Conservation (phyloP, 441 rosid genomes). For the Kokia cookei region DNA sequence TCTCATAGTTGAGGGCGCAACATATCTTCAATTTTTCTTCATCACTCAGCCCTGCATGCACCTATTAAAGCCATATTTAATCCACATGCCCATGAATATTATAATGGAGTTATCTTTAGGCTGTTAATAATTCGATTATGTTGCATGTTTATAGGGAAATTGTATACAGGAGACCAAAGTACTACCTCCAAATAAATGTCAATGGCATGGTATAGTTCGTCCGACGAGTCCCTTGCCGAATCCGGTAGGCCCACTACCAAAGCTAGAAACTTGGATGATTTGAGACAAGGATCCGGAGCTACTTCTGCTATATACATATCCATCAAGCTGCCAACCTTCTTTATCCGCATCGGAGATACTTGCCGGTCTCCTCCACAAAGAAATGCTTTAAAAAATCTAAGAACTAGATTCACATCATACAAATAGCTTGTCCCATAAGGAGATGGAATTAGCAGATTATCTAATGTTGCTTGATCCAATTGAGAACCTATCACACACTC, state of each 20-base stretch:
- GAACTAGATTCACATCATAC: slow-evolving; percentile 67
- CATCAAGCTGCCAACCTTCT: slow-evolving; percentile 60
- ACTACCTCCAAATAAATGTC: slow-evolving; percentile 81
- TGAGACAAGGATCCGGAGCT: slow-evolving; percentile 78
- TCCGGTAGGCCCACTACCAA: slow-evolving; percentile 53
- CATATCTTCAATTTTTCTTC: slow-evolving; percentile 56
- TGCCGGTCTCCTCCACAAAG: slow-evolving; percentile 25
- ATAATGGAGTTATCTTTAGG: not conserved
- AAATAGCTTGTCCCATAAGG: slow-evolving; percentile 39
- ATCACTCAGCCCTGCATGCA: slow-evolving; percentile 53
- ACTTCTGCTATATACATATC: slow-evolving; percentile 77
- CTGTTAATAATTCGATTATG: not conserved
- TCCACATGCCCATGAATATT: not conserved
- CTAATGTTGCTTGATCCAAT: slow-evolving; percentile 69
- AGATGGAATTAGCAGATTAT: slow-evolving; percentile 73
- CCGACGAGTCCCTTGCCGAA: slow-evolving; percentile 51
- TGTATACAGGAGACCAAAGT: not conserved
- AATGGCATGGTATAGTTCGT: slow-evolving; percentile 51
- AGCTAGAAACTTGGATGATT: slow-evolving; percentile 59
- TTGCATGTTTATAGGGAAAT: not conserved
- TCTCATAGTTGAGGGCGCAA: slow-evolving; percentile 47
- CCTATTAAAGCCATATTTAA: slow-evolving; percentile 31
- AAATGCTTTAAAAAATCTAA: slow-evolving; percentile 59
- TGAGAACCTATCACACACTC: slow-evolving; percentile 73
- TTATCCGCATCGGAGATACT: slow-evolving; percentile 21